Evolutionary conservation across 2,329 filamentous ascomycete species (phyloP), one percentile per base, ranked within the genome.

Genomic region (Salinomyces thailandicus): DNA sequence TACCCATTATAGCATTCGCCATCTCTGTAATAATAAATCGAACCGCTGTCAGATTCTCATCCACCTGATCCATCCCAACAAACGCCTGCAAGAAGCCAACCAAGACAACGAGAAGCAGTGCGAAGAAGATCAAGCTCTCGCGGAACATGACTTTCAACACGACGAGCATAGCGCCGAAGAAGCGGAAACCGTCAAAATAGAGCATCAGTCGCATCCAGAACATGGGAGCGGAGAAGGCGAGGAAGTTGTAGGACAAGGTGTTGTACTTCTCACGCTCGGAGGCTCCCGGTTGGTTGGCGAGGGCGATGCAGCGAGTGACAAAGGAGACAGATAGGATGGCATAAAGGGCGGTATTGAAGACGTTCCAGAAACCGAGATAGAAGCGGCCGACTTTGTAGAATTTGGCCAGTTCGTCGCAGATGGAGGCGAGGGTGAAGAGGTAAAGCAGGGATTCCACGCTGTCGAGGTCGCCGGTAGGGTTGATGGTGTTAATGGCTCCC

Each of bases 101-200:
- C 40, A 94, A 71, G 39, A 98, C 79, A 35, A 96, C 79, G 34
- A 82, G 66, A 7, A 98, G 71, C 13, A 98, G 70, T 1, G 87
- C 85, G 54, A 98, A 98, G 69, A 98, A 98, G 46, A 96, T 96
- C 49, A 95, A 69, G 0, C 84, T 93, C 60, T 73, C 69, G 39
- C 66, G 61, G 67, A 73, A 72, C 69, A 73, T 70, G 47, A 69
- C 66, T 59, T 96, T 93, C 30, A 98, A 69, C 2, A 98, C 87
- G 2, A 98, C 89, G 1, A 98, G 74, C 91, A 98, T 98, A 33
- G 89, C 86, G 16, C 91, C 91, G 53, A 98, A 98, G 68, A 98
- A 98, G 37, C 84, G 79, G 70, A 93, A 75, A 0, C 82, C 85
- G 61, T 98, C 91, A 13, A 98, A 75, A 56, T 95, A 98, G 5